These are phyloP conservation scores for Globisporangium spiculum DNA, from an alignment of 352 stramenopile genomes.

Conservation along the genomic window DNA sequence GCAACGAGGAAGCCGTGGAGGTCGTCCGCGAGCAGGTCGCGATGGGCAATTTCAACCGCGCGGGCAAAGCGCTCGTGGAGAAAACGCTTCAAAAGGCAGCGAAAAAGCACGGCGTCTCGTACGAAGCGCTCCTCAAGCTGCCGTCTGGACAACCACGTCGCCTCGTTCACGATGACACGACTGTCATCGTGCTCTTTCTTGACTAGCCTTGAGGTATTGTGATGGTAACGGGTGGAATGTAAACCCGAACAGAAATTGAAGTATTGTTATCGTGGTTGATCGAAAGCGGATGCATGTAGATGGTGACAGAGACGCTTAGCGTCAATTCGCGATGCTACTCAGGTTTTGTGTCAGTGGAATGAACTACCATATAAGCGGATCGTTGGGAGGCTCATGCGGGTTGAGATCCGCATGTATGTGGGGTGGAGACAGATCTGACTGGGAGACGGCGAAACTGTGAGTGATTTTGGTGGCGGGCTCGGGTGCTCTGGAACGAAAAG, in stretches of 20 bases:
- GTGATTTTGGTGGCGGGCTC: too few species aligned
- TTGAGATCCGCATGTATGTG: too few species aligned
- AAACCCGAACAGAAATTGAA: neutral
- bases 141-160: conserved; percentile 37
- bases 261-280: neutral
- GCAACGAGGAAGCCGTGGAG: conserved; percentile 92
- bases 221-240: neutral
- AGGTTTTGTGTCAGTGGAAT: neutral
- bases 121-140: neutral
- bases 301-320: neutral
- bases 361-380: too few species aligned
- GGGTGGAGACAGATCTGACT: too few species aligned
- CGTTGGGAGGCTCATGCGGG: too few species aligned
- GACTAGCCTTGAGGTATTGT: neutral
- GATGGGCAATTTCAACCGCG: conserved; percentile 45
- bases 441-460: too few species aligned
- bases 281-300: neutral
- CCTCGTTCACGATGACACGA: conserved; percentile 91
- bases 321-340: neutral
- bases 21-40: conserved; percentile 66
- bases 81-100: neutral
- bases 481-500: too few species aligned
- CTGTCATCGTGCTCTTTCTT: conserved; percentile 87
- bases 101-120: neutral
- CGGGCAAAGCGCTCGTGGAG: neutral